Evolutionary conservation across 257 asterid species (phyloP), one percentile per base, ranked within the genome.

Genomic region (Gentiana straminea): DNA sequence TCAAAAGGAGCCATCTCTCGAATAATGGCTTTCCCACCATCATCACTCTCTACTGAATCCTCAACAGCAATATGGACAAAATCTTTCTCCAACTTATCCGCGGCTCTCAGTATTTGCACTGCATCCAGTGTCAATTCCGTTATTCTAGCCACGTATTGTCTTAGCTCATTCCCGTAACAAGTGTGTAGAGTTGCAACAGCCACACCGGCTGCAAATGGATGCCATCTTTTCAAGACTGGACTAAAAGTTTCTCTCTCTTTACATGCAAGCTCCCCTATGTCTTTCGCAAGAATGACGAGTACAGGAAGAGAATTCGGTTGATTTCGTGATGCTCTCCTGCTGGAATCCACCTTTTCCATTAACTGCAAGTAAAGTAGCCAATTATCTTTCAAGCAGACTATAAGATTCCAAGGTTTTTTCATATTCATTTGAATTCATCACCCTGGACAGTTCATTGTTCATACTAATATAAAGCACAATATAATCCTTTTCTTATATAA

Each of bases 1-100:
- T 92, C 99, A 68, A 68, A 92, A 63, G 99, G 99, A 51, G 95
- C 94, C 99, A 92, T 92, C 81, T 92, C 99, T 35, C 99, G 97
- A 24, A 92, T 85, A 62, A 91, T 87, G 70, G 94, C 95, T 77
- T 92, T 92, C 57, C 99, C 99, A 47, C 99, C 99, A 83, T 92
- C 99, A 72, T 88, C 99, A 57, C 99, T 81, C 38, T 92, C 97
- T 62, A 92, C 99, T 33, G 99, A 81, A 77, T 92, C 99, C 75
- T 88, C 95, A 63, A 92, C 99, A 43, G 99, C 99, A 70, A 81
- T 83, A 66, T 73, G 92, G 62, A 92, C 99, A 52, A 92, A 94
- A 81, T 85, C 94, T 65, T 88, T 77, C 74, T 92, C 99, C 76
- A 92, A 73, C 67, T 92, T 84, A 67, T 92, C 96, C 45, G 99